Evolutionary conservation across 129 eudicot species (phyloP).

Genomic region (Tagetes erecta): DNA sequence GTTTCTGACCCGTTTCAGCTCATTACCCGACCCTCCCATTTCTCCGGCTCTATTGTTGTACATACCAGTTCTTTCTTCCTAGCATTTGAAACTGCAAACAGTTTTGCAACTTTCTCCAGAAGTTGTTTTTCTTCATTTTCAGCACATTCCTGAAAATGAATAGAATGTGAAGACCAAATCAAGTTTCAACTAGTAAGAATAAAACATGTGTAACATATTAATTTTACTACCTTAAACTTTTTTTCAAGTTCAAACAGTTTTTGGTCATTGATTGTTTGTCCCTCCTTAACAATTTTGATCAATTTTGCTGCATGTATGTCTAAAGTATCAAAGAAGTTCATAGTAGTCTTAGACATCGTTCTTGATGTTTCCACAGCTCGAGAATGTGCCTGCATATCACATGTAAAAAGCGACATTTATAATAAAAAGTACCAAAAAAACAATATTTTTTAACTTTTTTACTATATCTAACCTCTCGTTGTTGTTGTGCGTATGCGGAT

Average conservation of each 20-base stretch:
- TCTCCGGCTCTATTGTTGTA: not conserved
- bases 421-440: not conserved
- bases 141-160: slow-evolving; percentile 57
- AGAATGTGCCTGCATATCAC: slow-evolving; percentile 64
- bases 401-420: not conserved
- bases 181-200: too few relatives aligned
- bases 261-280: slow-evolving; percentile 71
- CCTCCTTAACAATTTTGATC: slow-evolving; percentile 75
- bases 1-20: too few relatives aligned
- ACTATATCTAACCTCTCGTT: slow-evolving; percentile 63
- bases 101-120: slow-evolving; percentile 82
- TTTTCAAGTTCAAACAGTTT: slow-evolving; percentile 74
- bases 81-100: slow-evolving; percentile 90
- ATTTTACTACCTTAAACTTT: slow-evolving; percentile 72
- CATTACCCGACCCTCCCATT: too few relatives aligned
- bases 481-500: slow-evolving; percentile 74
- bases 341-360: slow-evolving; percentile 71
- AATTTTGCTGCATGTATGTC: slow-evolving; percentile 76
- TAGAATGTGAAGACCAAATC: not conserved
- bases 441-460: too few relatives aligned
- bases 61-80: slow-evolving; percentile 84
- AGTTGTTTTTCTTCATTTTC: slow-evolving; percentile 81
- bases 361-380: slow-evolving; percentile 76
- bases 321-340: slow-evolving; percentile 68
- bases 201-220: not conserved